These are phyloP conservation scores for Arthroderma sp. DNA, from an alignment of 2,329 filamentous ascomycete species.

Conservation along the genomic window DNA sequence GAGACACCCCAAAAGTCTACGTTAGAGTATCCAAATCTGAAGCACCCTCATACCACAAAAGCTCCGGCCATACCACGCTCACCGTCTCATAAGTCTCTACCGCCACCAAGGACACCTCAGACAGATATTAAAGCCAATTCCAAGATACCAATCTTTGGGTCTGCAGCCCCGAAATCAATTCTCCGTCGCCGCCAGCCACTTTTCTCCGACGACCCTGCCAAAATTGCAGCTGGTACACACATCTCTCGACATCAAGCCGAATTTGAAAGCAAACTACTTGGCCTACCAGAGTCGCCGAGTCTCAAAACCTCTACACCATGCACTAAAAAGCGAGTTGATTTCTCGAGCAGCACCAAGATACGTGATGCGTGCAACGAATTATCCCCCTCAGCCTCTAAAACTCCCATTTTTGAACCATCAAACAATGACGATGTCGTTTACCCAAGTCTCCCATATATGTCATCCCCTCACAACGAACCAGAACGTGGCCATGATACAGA, in stretches of 20 bases:
- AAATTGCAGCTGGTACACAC: slow-evolving; percentile 50
- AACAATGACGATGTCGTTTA: slow-evolving; percentile 20
- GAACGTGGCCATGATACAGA: slow-evolving; percentile 1
- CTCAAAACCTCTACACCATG: slow-evolving; percentile 50
- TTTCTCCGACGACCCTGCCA: slow-evolving; percentile 45
- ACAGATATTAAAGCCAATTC: slow-evolving; percentile 35
- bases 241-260: slow-evolving; percentile 15
- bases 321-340: slow-evolving; percentile 67
- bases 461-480: slow-evolving; percentile 19
- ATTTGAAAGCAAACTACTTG: slow-evolving; percentile 14
- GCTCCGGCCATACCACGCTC: slow-evolving; percentile 40
- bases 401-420: slow-evolving; percentile 8
- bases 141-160: slow-evolving; percentile 36
- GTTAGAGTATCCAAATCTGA: slow-evolving; percentile 44
- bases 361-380: slow-evolving; percentile 22
- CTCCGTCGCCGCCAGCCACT: slow-evolving; percentile 47
- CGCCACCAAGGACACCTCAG: slow-evolving; percentile 31
- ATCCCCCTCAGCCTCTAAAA: slow-evolving; percentile 31
- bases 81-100: slow-evolving; percentile 39
- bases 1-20: slow-evolving; percentile 71
- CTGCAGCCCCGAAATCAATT: slow-evolving; percentile 47
- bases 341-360: slow-evolving; percentile 56
- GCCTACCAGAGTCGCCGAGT: slow-evolving; percentile 15
- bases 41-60: slow-evolving; percentile 41
- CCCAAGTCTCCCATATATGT: slow-evolving; percentile 25